A percentile compares a stretch with the other conserved stretches of the same genome.
phyloP scores from a whole-genome alignment of 139 green algal species.

The Spirogloea muscicola region DNA sequence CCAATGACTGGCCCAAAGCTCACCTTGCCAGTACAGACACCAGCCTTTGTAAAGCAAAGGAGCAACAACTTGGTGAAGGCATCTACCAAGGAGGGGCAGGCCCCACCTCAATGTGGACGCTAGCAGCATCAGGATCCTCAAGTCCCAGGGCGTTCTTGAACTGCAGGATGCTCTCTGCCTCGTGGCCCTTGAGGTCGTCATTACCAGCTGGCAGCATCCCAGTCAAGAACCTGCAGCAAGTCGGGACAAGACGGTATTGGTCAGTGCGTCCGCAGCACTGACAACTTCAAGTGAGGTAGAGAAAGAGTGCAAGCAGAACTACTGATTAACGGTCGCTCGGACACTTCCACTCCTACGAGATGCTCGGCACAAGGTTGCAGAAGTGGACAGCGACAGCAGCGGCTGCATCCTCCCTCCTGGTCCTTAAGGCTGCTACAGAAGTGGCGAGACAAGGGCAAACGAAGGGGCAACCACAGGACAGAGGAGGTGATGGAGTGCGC shows the following conservation, averaged over 20 bases:
- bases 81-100: too few species aligned
- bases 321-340: too few species aligned
- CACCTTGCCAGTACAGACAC: too few species aligned
- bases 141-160: slow-evolving; percentile 88
- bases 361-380: too few species aligned
- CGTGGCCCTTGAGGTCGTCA: slow-evolving; percentile 67
- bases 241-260: too few species aligned
- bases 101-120: slow-evolving; percentile 89
- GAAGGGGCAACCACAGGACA: background rate
- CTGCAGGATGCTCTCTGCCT: slow-evolving; percentile 54
- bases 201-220: slow-evolving; percentile 74
- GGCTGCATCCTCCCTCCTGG: too few species aligned
- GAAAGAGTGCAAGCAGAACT: background rate
- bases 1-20: background rate
- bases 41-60: background rate
- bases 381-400: too few species aligned
- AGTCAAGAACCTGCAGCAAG: slow-evolving; percentile 70
- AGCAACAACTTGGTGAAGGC: background rate
- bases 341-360: too few species aligned
- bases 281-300: too few species aligned
- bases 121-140: slow-evolving; percentile 80
- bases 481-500: background rate
- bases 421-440: too few species aligned
- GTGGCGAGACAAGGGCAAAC: too few species aligned
- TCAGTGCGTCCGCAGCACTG: too few species aligned